These are phyloP conservation scores for Fraxinus xanthoxyloides DNA, from an alignment of 305 asterid genomes.

Conservation along the genomic window DNA sequence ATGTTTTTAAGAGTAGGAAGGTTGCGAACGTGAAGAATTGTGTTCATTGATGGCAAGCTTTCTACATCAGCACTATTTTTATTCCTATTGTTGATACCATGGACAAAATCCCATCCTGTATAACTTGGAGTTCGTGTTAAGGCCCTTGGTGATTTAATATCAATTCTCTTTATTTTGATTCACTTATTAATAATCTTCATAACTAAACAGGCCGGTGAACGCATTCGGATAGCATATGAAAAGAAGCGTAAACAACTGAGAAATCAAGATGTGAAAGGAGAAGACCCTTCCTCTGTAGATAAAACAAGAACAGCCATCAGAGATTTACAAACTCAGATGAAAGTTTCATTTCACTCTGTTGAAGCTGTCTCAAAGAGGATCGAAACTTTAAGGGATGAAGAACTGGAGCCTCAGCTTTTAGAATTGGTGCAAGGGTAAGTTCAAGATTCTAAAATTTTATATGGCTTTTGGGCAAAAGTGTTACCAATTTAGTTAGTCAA, in stretches of 20 bases:
- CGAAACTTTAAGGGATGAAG: slow-evolving; percentile 82
- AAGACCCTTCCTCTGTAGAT: slow-evolving; percentile 59
- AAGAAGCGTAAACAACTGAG: slow-evolving; percentile 75
- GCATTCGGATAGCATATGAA: slow-evolving; percentile 74
- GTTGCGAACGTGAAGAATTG: neutral
- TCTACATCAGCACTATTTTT: neutral
- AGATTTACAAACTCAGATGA: slow-evolving; percentile 80
- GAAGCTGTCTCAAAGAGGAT: slow-evolving; percentile 91
- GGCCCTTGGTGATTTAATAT: neutral
- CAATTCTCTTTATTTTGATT: neutral
- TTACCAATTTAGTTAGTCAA: neutral
- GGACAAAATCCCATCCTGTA: neutral
- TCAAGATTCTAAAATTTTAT: neutral
- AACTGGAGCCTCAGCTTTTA: slow-evolving; percentile 80
- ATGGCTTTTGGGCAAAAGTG: too few relatives aligned
- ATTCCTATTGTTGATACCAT: neutral
- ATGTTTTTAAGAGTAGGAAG: neutral
- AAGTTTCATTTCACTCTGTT: slow-evolving; percentile 88
- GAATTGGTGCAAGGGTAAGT: slow-evolving; percentile 85
- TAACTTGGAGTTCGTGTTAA: neutral
- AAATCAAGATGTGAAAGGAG: slow-evolving; percentile 77
- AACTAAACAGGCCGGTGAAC: slow-evolving; percentile 71
- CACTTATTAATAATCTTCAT: neutral
- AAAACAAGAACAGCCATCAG: slow-evolving; percentile 73
- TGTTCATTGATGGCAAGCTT: neutral